Evolutionary conservation across 768 basidiomycete genomes (phyloP).

Genomic region (Rhizopogon salebrosus): DNA sequence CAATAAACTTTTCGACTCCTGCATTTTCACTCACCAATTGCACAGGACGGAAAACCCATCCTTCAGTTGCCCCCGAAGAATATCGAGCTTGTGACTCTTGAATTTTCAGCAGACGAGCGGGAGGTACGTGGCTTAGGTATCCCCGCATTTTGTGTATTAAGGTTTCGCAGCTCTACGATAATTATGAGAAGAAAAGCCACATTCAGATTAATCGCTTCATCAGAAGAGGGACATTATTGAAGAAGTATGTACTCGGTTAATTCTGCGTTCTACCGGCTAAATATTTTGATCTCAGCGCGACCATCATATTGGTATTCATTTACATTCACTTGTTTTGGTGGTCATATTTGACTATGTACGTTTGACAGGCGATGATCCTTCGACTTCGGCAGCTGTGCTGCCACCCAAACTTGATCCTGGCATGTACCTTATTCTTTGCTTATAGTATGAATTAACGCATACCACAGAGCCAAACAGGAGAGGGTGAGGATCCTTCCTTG

Average conservation of each 20-base stretch:
- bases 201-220: conserved; percentile 58
- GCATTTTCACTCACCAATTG: neutral
- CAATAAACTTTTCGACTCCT: neutral
- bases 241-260: conserved; percentile 46
- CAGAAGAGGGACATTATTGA: conserved; percentile 57
- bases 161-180: conserved; percentile 46
- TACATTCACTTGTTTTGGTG: conserved; percentile 12
- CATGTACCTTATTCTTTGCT: conserved; percentile 23
- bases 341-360: conserved; percentile 32
- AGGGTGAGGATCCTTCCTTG: conserved; percentile 45
- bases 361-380: conserved; percentile 59
- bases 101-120: conserved; percentile 64
- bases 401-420: conserved; percentile 68
- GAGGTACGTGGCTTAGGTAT: conserved; percentile 33
- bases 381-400: conserved; percentile 71
- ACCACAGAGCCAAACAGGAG: conserved; percentile 36
- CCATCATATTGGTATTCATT: neutral
- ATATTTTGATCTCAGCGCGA: neutral
- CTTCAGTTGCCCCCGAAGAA: conserved; percentile 58
- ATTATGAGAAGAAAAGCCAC: conserved; percentile 49
- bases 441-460: neutral
- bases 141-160: neutral
- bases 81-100: conserved; percentile 51
- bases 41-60: conserved; percentile 60
- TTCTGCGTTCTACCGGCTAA: neutral